Conservation (phyloP, 2,329 filamentous ascomycete species). For the Sporothrix schenckii region DNA sequence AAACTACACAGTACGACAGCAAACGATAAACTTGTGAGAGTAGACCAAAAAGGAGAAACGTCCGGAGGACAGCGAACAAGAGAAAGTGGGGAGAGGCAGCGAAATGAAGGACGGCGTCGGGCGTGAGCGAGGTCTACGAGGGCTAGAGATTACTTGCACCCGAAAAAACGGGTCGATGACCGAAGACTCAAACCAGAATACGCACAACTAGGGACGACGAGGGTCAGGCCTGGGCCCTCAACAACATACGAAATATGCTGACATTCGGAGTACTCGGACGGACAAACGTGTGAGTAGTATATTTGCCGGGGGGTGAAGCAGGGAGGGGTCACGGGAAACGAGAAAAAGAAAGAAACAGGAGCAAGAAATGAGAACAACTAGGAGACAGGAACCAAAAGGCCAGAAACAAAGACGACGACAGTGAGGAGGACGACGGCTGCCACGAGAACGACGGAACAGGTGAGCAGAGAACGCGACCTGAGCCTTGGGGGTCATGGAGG, state of each 20-base stretch:
- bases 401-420: background rate
- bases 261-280: background rate
- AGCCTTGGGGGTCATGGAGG: background rate
- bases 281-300: background rate
- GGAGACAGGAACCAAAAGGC: background rate
- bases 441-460: background rate
- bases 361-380: background rate
- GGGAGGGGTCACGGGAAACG: background rate
- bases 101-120: background rate
- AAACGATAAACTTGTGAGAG: too few species aligned
- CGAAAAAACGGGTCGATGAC: conserved; percentile 16
- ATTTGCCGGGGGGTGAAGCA: conserved; percentile 9
- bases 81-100: background rate
- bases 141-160: conserved; percentile 11
- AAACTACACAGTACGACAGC: background rate
- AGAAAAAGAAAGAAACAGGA: background rate
- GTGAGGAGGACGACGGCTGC: background rate
- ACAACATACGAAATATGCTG: too few species aligned
- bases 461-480: background rate
- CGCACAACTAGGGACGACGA: background rate
- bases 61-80: background rate
- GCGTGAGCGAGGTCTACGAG: background rate
- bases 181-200: background rate
- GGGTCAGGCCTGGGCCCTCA: background rate
- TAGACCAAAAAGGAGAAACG: too few species aligned